Percentiles rank a stretch among this genome's conserved stretches.
Conservation (phyloP, 257 asterid genomes). For the Fraxinus pennsylvanica region DNA sequence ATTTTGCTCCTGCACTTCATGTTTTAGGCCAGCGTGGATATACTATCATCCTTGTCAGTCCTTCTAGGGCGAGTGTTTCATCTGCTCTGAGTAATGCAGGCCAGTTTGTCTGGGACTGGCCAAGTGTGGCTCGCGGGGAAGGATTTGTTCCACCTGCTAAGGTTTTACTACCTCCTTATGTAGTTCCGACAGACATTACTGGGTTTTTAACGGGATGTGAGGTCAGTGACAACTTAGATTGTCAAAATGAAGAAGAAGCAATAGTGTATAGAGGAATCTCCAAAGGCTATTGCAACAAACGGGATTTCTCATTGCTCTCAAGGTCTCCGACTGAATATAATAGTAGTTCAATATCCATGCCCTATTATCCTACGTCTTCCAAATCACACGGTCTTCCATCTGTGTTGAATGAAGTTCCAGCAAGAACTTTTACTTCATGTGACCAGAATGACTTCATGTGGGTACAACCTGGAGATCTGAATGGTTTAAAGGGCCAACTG, state of each 20-base stretch:
- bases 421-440: slow-evolving; percentile 30
- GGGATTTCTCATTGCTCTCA: slow-evolving; percentile 52
- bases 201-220: slow-evolving; percentile 43
- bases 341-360: slow-evolving; percentile 36
- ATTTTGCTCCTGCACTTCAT: slow-evolving; percentile 94
- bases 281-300: slow-evolving; percentile 32
- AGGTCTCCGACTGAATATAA: slow-evolving; percentile 53
- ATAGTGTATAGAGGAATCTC: slow-evolving; percentile 67
- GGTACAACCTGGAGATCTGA: slow-evolving; percentile 89
- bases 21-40: slow-evolving; percentile 95
- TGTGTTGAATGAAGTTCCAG: slow-evolving; percentile 44
- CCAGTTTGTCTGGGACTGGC: slow-evolving; percentile 93
- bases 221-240: slow-evolving; percentile 41
- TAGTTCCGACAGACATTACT: slow-evolving; percentile 38
- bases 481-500: slow-evolving; percentile 77
- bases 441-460: slow-evolving; percentile 51
- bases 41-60: slow-evolving; percentile 77
- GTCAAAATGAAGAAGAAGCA: slow-evolving; percentile 75
- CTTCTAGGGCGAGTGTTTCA: slow-evolving; percentile 66
- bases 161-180: slow-evolving; percentile 39
- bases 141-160: slow-evolving; percentile 66
- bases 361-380: slow-evolving; percentile 36
- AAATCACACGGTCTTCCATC: slow-evolving; percentile 48
- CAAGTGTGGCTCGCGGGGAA: slow-evolving; percentile 81
- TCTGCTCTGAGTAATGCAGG: slow-evolving; percentile 90